Percentiles rank a stretch among this genome's conserved stretches.
phyloP scores from a whole-genome alignment of 2,329 filamentous ascomycete genomes.

The Exophiala sp. region DNA sequence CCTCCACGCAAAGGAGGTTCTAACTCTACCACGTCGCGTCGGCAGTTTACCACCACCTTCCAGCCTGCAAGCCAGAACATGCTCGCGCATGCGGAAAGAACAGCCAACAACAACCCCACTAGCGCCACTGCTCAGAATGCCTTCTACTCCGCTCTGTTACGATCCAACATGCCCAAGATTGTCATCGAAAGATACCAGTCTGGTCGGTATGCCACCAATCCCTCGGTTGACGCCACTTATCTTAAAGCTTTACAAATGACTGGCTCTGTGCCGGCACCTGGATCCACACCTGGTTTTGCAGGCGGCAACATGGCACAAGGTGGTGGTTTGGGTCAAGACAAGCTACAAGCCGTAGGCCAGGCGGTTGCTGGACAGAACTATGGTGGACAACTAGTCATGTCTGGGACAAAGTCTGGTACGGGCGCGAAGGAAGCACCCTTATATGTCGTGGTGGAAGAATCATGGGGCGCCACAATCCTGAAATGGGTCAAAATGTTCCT shows the following conservation, averaged over 20 bases:
- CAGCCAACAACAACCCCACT: constrained; percentile 85
- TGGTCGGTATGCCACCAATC: constrained; percentile 77
- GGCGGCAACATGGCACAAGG: not conserved
- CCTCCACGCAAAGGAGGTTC: constrained; percentile 5
- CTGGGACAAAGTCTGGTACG: constrained; percentile 51
- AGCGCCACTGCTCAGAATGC: constrained; percentile 87
- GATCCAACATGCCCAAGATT: constrained; percentile 90
- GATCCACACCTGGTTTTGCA: constrained; percentile 17
- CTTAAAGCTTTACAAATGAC: constrained; percentile 66
- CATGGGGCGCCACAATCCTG: constrained; percentile 72
- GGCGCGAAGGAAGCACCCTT: constrained; percentile 81
- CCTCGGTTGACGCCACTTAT: constrained; percentile 74
- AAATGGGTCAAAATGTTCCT: constrained; percentile 87
- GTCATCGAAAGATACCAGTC: constrained; percentile 86
- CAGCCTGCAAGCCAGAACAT: constrained; percentile 46
- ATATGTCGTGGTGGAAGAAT: constrained; percentile 94
- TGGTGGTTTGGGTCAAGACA: constrained; percentile 52
- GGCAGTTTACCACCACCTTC: constrained; percentile 23
- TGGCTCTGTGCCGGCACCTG: constrained; percentile 41
- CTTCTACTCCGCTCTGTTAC: constrained; percentile 87
- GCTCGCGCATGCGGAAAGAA: constrained; percentile 81
- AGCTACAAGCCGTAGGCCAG: constrained; percentile 75
- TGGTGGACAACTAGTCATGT: constrained; percentile 52
- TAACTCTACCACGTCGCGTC: constrained; percentile 7
- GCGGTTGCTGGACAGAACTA: constrained; percentile 70